Base-by-base conservation (phyloP, 2,329 filamentous ascomycete species). In the Nemania serpens region DNA sequence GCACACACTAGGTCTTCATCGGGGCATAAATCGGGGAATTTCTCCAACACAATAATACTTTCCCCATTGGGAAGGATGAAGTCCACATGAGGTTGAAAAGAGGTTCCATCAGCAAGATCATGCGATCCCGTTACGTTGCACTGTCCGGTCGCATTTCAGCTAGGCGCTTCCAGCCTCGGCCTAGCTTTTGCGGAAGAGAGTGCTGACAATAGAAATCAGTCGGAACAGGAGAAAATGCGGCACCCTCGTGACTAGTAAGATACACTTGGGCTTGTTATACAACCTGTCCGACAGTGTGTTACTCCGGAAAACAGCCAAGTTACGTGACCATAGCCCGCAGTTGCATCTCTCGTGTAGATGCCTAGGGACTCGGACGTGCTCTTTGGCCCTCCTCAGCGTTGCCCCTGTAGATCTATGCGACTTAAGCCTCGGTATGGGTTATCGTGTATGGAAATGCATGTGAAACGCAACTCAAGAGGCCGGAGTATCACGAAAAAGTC, bases 11-110 rank as follows among this genome's bases (percentile, higher is more conserved):
- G 33, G 9, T 22, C 45, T 46, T 52, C 42, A 22, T 20, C 42
- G 42, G 42, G 20, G 17, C 42, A 22, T n/a, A 45, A 22, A 7
- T 41, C 43, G 52, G 46, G 37, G 39, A 41, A 12, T 55, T 33
- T 51, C 29, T 51, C 55, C 54, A 29, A 47, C 22, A 17, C 34
- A 48, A 62, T 58, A 50, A 66, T 67, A 61, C 57, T 58, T 69
- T 69, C 68, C 68, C 48, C 17, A 66, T 65, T 59, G 51, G 63
- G 69, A 58, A 64, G 50, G 46, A 55, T 57, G 57, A 42, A 53
- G 52, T 48, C 59, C 68, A 66, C 65, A 67, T 66, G 66, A 69
- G 65, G 39, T 64, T 50, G 58, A 61, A 59, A 66, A 57, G 59
- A 41, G 34, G 43, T 47, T 46, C 47, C 56, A 29, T 47, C 53